Base-by-base conservation (phyloP, 148 eudicot species). In the Chenopodium formosanum region DNA sequence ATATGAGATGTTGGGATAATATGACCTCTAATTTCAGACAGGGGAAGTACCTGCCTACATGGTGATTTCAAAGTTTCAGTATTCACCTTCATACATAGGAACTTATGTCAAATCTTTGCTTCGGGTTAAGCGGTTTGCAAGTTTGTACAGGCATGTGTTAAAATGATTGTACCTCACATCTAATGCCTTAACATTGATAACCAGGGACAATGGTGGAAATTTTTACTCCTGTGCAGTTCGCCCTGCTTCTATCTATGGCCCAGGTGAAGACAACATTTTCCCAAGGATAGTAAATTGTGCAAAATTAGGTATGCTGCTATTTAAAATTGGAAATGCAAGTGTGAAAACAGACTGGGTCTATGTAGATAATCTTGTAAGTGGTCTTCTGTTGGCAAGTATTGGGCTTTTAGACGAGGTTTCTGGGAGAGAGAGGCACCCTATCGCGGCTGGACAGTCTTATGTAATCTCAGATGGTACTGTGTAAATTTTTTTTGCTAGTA, bases 391-490 rank as follows among this genome's bases (percentile, higher is more conserved):
- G 75, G 98, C 98, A 52, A 92, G 97, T 86, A 90, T 91, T 94
- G 93, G 97, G 75, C 92, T 94, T 50, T 86, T 91, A 84, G 93
- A 94, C 82, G 94, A 92, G 75, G 81, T 92, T 86, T 97, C 97
- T n/a, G 91, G 90, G 64, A 88, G 81, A 78, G 83, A 82, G 82
- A 85, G 91, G 31, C 84, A 76, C 44, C 92, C 91, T 4, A 72
- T 92, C 47, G 98, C 98, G 78, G 93, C 94, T 83, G 98, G 97
- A 78, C 94, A 94, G 84, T 70, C 94, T 58, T 94, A 94, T 84
- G 91, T 91, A 74, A 89, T 94, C 86, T 94, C 94, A 77, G 98
- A 94, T 86, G 98, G 98, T 94, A 90, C 65, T 74, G 17, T 78
- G 56, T 13, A 25, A 14, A 70, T 82, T 34, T 8, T n/a, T 8